Evolutionary conservation across 352 stramenopile species (phyloP).

Genomic region (Pythium biforme): DNA sequence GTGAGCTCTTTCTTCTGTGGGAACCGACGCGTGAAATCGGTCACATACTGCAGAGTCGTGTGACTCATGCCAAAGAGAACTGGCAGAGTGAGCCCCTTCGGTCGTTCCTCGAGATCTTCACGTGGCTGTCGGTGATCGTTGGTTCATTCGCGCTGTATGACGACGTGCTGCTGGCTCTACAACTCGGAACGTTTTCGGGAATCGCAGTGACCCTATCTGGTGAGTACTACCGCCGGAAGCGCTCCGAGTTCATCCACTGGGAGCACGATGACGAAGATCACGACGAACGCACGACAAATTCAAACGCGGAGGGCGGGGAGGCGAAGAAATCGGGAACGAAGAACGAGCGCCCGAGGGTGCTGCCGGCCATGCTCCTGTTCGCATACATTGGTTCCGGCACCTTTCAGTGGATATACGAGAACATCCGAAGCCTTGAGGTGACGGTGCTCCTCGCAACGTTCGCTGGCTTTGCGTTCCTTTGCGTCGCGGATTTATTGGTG

Average conservation of each 20-base stretch:
- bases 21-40: constrained; percentile 69
- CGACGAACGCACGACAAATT: background rate
- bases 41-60: constrained; percentile 67
- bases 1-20: constrained; percentile 83
- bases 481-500: constrained; percentile 64
- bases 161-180: constrained; percentile 71
- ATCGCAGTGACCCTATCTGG: constrained; percentile 78
- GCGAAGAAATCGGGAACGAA: background rate
- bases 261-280: constrained; percentile 28
- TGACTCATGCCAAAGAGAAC: constrained; percentile 77
- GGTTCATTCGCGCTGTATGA: constrained; percentile 83
- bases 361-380: constrained; percentile 70
- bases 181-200: constrained; percentile 80
- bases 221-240: constrained; percentile 71
- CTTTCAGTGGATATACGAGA: constrained; percentile 89
- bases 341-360: constrained; percentile 29
- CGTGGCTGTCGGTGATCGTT: constrained; percentile 76
- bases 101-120: constrained; percentile 83
- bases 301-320: background rate
- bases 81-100: constrained; percentile 73
- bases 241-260: constrained; percentile 55
- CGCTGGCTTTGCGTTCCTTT: constrained; percentile 82
- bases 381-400: constrained; percentile 84
- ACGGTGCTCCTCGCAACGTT: constrained; percentile 74
- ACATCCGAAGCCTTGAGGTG: constrained; percentile 82